phyloP scores from a whole-genome alignment of 225 moss, liverwort and hornwort genomes.

The Antitrichia curtipendula region DNA sequence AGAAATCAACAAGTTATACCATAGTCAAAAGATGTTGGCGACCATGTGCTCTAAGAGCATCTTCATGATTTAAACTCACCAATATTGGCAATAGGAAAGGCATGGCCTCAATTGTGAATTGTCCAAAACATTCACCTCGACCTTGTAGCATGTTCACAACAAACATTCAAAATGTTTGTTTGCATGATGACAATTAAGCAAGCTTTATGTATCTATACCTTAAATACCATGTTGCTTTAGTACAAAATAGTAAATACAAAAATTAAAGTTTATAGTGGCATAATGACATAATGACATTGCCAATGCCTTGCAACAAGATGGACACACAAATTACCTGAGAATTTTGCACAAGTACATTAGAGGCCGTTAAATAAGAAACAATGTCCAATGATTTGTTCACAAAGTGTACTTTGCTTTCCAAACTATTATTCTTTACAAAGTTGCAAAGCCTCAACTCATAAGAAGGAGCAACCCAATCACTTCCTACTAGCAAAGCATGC shows the following conservation, averaged over 20 bases:
- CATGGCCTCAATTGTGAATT: slow-evolving; percentile 53
- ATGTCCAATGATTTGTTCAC: slow-evolving; percentile 25
- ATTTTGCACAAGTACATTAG: slow-evolving; percentile 41
- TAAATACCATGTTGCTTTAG: neutral
- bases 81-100: slow-evolving; percentile 36
- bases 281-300: rapidly evolving
- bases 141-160: neutral
- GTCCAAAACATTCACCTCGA: slow-evolving; percentile 46
- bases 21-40: neutral
- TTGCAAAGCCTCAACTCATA: slow-evolving; percentile 25
- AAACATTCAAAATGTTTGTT: neutral
- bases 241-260: neutral
- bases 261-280: too few relatives aligned
- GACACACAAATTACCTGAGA: slow-evolving; percentile 6
- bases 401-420: slow-evolving; percentile 20
- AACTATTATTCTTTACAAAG: slow-evolving; percentile 4
- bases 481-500: slow-evolving; percentile 38
- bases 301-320: neutral
- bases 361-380: slow-evolving; percentile 17
- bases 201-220: rapidly evolving
- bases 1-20: neutral
- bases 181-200: neutral
- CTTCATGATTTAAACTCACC: neutral
- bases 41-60: neutral
- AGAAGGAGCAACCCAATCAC: slow-evolving; percentile 12